Base-by-base conservation (phyloP, 768 basidiomycete genomes). In the Phanerodontia chrysosporium region DNA sequence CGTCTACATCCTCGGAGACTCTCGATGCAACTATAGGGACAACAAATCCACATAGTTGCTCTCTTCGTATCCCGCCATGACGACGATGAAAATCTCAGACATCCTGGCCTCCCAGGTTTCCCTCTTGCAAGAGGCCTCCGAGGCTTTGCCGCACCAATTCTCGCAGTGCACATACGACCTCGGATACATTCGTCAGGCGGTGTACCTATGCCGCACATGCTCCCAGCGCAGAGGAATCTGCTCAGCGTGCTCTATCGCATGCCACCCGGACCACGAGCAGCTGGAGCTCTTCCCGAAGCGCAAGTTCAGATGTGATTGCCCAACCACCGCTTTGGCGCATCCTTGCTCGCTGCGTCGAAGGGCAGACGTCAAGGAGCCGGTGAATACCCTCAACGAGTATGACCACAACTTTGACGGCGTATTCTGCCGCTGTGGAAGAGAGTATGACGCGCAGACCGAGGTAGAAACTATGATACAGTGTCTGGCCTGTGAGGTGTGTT, bases 381-480 rank as follows among this genome's bases (percentile, higher is more conserved):
- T 73, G 58, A 93, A 92, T 66, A 64, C 62, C 45, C 65, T 71
- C 13, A 94, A 94, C 64, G 53, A 64, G 42, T 94, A 94, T 64
- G 83, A 84, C 2, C 86, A 85, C 64, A 94, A 94, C 72, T 94
- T 90, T 68, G 72, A 73, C 25, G 82, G 78, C 27, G 61, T 75
- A 28, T 94, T 93, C 68, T 94, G 92, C 72, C 79, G 92, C 29
- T 94, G 92, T 69, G 80, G 82, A 45, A 73, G 81, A 61, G 70
- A 80, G 44, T 94, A 94, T 66, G 86, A 93, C 67, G 80, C 88
- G 29, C 79, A 80, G 64, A 83, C 75, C 21, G 92, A 94, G 73
- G 72, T 70, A 59, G 92, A 94, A 73, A 89, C 90, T 2, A 94
- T 94, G 92, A 86, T 93, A 29, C 92, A 94, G 74, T 94, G 92